A percentile compares a stretch with the other conserved stretches of the same genome.
phyloP scores from a whole-genome alignment of 345 rosid species.

The Syzygium aromaticum region DNA sequence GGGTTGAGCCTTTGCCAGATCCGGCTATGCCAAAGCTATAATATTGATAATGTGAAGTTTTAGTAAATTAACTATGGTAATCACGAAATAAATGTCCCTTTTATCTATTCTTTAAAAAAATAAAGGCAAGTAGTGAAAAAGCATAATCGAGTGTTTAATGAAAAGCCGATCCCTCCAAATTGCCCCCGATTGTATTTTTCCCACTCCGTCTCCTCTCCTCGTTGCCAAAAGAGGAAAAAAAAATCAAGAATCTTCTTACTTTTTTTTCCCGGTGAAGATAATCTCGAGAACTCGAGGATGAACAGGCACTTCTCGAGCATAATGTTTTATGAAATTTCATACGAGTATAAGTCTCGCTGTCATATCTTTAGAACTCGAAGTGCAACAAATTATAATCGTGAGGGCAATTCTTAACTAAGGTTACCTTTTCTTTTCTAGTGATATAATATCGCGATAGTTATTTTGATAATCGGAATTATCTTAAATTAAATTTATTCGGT shows the following conservation, averaged over 20 bases:
- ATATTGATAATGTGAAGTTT: no score
- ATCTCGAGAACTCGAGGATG: no score
- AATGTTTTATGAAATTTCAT: not conserved
- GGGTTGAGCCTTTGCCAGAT: no score
- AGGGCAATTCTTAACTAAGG: not conserved
- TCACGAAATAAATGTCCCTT: not conserved
- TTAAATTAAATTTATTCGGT: not conserved
- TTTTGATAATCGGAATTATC: not conserved
- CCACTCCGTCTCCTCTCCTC: not conserved
- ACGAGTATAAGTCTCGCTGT: not conserved
- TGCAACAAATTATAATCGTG: no score
- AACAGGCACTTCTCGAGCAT: no score
- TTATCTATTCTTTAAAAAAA: no score
- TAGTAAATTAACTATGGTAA: no score
- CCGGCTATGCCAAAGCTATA: no score
- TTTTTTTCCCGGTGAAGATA: no score
- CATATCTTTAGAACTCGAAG: not conserved
- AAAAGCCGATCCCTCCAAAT: not conserved
- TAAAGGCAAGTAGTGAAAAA: not conserved
- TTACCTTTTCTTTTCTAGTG: not conserved
- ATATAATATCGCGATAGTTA: not conserved
- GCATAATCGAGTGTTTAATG: not conserved
- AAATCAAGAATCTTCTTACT: no score
- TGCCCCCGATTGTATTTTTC: no score
- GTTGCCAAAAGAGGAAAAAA: no score